Evolutionary conservation across 2,329 filamentous ascomycete genomes (phyloP), one percentile per base, ranked within the genome.

Genomic region (Pseudogymnoascus sp.): DNA sequence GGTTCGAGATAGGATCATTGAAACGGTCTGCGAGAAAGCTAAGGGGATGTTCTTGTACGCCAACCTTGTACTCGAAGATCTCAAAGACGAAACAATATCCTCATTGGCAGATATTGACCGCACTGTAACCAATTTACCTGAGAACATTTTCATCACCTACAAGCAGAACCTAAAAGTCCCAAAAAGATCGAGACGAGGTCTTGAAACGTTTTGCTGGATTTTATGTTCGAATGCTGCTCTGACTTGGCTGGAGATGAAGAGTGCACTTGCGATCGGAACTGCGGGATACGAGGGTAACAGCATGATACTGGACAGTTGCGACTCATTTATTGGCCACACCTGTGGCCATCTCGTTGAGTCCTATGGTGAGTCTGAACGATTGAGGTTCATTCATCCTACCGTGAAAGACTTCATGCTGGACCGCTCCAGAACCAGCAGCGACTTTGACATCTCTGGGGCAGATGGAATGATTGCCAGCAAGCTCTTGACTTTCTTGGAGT

Each of bases 41-140:
- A 37, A 59, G 10, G 61, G 61, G 8, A 62, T 62, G 61, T 62
- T 62, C 22, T 19, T 62, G 12, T 62, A 59, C 40, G 61, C 61
- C 19, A 38, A 24, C n/a, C 61, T 62, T 26, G 28, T 62, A 14
- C 28, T 62, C 6, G 46, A 59, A 6, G 61, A 62, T n/a, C 40
- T 62, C n/a, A 62, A 33, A 37, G 12, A 16, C 5, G 61, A 62
- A 12, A 59, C 26, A 22, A 59, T 62, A 10, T 59, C 46, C 8
- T 62, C 61, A 26, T 28, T 35, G 6, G 37, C 31, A n/a, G 61
- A 46, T 16, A 40, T 62, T 22, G 31, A 56, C 28, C 24, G 16
- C 11, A 59, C 61, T n/a, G 19, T 62, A 11, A 28, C 26, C 2
- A 11, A 35, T 6, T 53, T 62, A 40, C 61, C 61, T 2, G 38